Percentiles rank a stretch among this genome's conserved stretches.
These are phyloP conservation scores for Torulaspora delbrueckii DNA, from an alignment of 805 yeast species.

Conservation along the genomic window DNA sequence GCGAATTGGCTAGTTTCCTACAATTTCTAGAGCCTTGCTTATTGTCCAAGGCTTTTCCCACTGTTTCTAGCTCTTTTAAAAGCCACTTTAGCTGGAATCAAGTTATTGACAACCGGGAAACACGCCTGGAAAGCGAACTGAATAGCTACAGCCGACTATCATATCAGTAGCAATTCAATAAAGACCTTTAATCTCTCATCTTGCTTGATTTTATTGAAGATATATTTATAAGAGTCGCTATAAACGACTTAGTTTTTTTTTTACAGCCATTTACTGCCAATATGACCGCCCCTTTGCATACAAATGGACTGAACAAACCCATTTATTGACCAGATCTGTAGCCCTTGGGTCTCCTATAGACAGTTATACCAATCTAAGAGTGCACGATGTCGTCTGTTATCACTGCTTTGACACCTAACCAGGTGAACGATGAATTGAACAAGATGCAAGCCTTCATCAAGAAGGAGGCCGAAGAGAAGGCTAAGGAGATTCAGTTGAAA, in stretches of 20 bases:
- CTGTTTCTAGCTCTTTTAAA: background rate
- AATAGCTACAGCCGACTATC: too few relatives aligned
- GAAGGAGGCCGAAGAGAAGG: constrained; percentile 98
- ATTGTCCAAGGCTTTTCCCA: too few relatives aligned
- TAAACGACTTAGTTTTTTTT: constrained; percentile 1
- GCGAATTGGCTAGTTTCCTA: too few relatives aligned
- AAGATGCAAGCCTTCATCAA: constrained; percentile 98
- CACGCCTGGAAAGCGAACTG: too few relatives aligned
- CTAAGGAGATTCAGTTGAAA: constrained; percentile 89
- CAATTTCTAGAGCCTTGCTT: too few relatives aligned
- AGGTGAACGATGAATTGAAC: constrained; percentile 92
- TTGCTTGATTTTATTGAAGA: background rate
- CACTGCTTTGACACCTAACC: constrained; percentile 34
- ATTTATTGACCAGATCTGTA: background rate
- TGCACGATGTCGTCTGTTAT: constrained; percentile 34
- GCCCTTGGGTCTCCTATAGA: background rate
- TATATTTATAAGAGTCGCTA: background rate
- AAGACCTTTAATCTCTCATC: too few relatives aligned
- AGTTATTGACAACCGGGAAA: background rate
- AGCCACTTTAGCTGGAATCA: background rate
- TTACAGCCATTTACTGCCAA: constrained; percentile 9
- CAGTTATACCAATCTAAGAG: background rate
- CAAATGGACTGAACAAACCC: background rate
- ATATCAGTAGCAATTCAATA: too few relatives aligned
- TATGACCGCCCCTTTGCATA: constrained; percentile 5